These are phyloP conservation scores for Ogataea wickerhamii DNA, from an alignment of 805 yeast species.

Conservation along the genomic window DNA sequence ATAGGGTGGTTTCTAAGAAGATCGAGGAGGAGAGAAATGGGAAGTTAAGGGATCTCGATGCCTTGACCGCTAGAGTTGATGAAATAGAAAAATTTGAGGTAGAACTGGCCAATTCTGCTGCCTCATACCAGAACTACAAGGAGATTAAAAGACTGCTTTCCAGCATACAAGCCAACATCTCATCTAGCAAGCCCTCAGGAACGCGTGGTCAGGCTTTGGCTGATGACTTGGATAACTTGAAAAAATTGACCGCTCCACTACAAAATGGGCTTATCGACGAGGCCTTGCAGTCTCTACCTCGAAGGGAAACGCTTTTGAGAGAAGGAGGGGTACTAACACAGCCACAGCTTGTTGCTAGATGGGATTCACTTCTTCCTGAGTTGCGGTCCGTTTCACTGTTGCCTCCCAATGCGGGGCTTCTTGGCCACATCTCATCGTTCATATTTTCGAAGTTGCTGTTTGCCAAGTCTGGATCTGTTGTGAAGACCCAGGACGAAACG, in stretches of 20 bases:
- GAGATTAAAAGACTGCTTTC: constrained; percentile 43
- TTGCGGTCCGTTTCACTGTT: constrained; percentile 82
- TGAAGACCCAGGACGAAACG: constrained; percentile 28
- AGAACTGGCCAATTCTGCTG: constrained; percentile 41
- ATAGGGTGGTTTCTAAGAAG: constrained; percentile 50
- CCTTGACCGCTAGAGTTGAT: constrained; percentile 51
- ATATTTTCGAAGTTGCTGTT: constrained; percentile 72
- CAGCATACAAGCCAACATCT: constrained; percentile 39
- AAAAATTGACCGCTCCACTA: constrained; percentile 35
- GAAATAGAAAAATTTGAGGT: constrained; percentile 54
- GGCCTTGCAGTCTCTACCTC: constrained; percentile 46
- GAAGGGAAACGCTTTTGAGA: constrained; percentile 34
- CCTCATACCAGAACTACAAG: constrained; percentile 34
- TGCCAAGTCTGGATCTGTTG: constrained; percentile 73
- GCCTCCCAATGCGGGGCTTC: constrained; percentile 93
- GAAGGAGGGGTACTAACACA: constrained; percentile 65
- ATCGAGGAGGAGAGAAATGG: constrained; percentile 76
- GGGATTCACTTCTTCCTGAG: constrained; percentile 79
- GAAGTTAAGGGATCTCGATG: constrained; percentile 64
- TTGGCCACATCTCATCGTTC: constrained; percentile 83
- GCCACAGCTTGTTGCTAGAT: constrained; percentile 73
- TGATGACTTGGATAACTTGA: constrained; percentile 35
- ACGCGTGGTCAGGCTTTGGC: constrained; percentile 48
- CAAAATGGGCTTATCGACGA: constrained; percentile 33
- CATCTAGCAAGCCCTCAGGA: constrained; percentile 34